These are phyloP conservation scores for Pseudogymnoascus sp. DNA, from an alignment of 2,329 filamentous ascomycete genomes.

Conservation along the genomic window DNA sequence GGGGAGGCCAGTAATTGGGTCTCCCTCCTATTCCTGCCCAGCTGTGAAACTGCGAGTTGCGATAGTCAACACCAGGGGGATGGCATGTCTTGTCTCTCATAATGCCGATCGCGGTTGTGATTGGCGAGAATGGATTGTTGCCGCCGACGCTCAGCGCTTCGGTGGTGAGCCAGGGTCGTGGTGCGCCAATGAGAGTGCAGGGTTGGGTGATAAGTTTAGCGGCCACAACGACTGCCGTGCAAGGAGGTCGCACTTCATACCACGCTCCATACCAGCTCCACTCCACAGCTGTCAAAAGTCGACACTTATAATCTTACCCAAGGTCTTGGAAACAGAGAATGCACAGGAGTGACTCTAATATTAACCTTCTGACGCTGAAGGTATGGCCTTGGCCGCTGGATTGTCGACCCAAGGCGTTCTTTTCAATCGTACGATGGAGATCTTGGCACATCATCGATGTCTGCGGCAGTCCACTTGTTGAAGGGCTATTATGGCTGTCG, in stretches of 20 bases:
- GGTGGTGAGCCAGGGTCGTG: neutral
- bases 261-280: neutral
- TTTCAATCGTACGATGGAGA: neutral
- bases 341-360: constrained; percentile 1
- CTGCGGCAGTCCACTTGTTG: neutral
- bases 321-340: neutral
- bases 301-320: neutral
- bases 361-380: constrained; percentile 5
- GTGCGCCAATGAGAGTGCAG: neutral
- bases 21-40: neutral
- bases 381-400: constrained; percentile 1
- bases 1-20: constrained; percentile 1
- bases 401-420: constrained; percentile 1
- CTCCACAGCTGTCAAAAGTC: neutral
- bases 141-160: neutral
- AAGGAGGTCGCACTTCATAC: neutral
- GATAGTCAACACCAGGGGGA: neutral
- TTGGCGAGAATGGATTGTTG: neutral
- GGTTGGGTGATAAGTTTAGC: neutral
- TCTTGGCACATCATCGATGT: neutral
- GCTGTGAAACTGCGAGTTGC: constrained; percentile 5
- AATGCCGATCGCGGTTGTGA: neutral
- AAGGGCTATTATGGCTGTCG: neutral
- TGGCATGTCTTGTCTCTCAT: neutral
- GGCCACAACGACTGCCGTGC: neutral